These are phyloP conservation scores for Scheffersomyces lignicola DNA, from an alignment of 1,139 yeast genomes.

Conservation along the genomic window DNA sequence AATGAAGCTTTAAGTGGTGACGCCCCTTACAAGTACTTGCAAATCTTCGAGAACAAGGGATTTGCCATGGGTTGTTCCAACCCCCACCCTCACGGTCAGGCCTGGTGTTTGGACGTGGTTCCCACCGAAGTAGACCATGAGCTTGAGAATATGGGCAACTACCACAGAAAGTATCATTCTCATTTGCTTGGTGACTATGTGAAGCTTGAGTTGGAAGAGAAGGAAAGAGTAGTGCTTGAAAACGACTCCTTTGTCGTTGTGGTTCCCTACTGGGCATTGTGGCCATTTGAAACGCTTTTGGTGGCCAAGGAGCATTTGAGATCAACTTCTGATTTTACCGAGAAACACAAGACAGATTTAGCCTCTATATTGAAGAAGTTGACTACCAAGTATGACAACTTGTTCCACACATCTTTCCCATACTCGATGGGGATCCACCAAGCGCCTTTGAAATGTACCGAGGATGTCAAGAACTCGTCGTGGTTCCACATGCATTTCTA, in stretches of 20 bases:
- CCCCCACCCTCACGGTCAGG: slow-evolving; percentile 81
- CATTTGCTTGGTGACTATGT: slow-evolving; percentile 68
- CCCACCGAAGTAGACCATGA: slow-evolving; percentile 73
- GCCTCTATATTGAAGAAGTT: slow-evolving; percentile 55
- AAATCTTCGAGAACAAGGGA: slow-evolving; percentile 78
- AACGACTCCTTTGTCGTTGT: slow-evolving; percentile 69
- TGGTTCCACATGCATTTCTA: slow-evolving; percentile 81
- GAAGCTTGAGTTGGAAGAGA: slow-evolving; percentile 52
- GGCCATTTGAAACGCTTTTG: slow-evolving; percentile 78
- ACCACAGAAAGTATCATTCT: slow-evolving; percentile 42
- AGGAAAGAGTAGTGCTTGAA: slow-evolving; percentile 53
- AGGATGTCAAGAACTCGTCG: slow-evolving; percentile 41
- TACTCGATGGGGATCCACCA: slow-evolving; percentile 84
- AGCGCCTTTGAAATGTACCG: slow-evolving; percentile 52
- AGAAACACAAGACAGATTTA: slow-evolving; percentile 53
- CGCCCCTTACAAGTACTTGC: slow-evolving; percentile 60
- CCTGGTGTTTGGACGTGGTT: slow-evolving; percentile 68
- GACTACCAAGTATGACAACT: slow-evolving; percentile 70
- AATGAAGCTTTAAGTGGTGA: slow-evolving; percentile 35
- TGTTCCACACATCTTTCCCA: slow-evolving; percentile 70
- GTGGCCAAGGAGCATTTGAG: slow-evolving; percentile 56
- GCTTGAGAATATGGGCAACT: slow-evolving; percentile 49
- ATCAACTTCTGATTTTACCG: slow-evolving; percentile 51
- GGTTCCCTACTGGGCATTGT: slow-evolving; percentile 81
- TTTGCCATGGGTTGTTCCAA: slow-evolving; percentile 82